Evolutionary conservation across 371 early-diverging fungal species (phyloP).

Genomic region (Mucor racemosus): DNA sequence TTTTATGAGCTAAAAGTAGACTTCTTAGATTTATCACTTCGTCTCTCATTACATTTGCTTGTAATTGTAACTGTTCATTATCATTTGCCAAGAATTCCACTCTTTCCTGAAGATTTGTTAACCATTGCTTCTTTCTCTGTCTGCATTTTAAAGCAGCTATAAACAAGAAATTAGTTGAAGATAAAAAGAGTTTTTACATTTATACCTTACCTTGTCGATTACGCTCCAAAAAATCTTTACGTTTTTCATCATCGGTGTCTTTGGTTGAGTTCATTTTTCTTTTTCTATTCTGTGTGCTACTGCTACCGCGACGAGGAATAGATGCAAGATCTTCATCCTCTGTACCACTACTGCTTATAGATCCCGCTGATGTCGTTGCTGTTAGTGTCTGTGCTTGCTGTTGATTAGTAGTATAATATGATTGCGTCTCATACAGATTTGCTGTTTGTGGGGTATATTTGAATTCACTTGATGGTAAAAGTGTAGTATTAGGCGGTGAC

Average conservation of each 20-base stretch:
- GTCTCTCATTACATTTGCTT: conserved; percentile 69
- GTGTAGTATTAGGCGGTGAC: background rate
- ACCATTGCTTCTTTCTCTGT: conserved; percentile 88
- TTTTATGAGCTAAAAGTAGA: conserved; percentile 54
- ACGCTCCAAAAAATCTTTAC: conserved; percentile 82
- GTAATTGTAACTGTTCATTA: conserved; percentile 72
- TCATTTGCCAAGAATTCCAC: conserved; percentile 73
- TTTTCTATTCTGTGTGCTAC: background rate
- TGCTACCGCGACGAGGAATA: background rate
- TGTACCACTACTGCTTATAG: background rate
- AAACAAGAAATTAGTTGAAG: background rate
- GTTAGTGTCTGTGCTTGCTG: conserved; percentile 3
- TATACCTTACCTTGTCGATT: conserved; percentile 72
- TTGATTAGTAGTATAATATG: background rate
- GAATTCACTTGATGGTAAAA: background rate
- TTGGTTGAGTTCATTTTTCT: background rate
- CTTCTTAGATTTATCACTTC: conserved; percentile 64
- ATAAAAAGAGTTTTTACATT: background rate
- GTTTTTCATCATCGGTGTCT: conserved; percentile 64
- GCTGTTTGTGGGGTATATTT: conserved; percentile 1
- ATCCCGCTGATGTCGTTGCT: background rate
- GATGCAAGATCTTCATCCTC: conserved; percentile 4
- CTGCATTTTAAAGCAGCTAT: conserved; percentile 89
- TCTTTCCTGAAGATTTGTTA: conserved; percentile 74
- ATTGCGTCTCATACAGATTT: background rate